Evolutionary conservation across 345 rosid species (phyloP).

Genomic region (Heritiera fomes): DNA sequence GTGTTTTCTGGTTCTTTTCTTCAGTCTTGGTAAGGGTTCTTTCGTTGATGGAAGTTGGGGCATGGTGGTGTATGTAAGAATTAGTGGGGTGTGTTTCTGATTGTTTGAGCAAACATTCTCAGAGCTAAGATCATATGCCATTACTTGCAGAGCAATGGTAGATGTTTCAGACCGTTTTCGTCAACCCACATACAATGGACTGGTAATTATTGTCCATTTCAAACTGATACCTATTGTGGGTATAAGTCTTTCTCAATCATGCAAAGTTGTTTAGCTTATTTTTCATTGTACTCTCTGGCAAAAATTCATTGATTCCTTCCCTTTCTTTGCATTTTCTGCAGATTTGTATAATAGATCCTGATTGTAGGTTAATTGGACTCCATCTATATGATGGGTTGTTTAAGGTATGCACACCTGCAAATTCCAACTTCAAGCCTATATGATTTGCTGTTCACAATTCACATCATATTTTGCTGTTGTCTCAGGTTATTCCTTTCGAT

Average conservation of each 20-base stretch:
- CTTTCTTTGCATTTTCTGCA: conserved; percentile 31
- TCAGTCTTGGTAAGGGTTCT: neutral
- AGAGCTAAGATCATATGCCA: conserved; percentile 1
- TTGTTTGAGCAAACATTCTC: neutral
- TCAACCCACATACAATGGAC: conserved; percentile 90
- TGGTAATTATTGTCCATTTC: conserved; percentile 48
- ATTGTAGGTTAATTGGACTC: conserved; percentile 91
- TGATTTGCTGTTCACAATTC: neutral
- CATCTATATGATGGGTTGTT: conserved; percentile 96
- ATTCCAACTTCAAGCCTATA: neutral
- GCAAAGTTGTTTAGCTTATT: neutral
- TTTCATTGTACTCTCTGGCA: neutral
- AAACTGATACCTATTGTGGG: neutral
- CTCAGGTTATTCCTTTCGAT: conserved; percentile 91
- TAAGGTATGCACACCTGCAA: conserved; percentile 51
- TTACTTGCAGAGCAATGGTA: conserved; percentile 75
- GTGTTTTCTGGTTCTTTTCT: neutral
- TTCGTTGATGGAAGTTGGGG: neutral
- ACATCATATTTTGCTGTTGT: conserved; percentile 11
- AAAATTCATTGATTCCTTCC: conserved; percentile 10
- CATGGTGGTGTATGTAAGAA: neutral
- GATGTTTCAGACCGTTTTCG: conserved; percentile 95
- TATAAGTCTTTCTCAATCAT: conserved; percentile 3
- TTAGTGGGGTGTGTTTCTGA: neutral
- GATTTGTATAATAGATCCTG: conserved; percentile 97